Evolutionary conservation across 306 rosid genomes (phyloP), one percentile per base, ranked within the genome.

Genomic region (Cucumis melo): DNA sequence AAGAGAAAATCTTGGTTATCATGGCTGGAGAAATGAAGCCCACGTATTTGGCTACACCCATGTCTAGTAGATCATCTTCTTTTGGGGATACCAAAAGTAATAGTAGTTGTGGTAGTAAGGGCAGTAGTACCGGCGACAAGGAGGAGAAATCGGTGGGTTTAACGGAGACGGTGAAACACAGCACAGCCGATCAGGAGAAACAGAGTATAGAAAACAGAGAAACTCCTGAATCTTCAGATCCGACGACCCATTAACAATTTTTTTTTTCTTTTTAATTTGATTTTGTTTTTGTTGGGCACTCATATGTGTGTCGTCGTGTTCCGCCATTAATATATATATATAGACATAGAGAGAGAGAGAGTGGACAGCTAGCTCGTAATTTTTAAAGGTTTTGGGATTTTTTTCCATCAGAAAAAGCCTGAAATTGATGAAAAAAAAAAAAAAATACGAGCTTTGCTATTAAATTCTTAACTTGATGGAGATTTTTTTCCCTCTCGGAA

Each of bases 21-120:
- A 95, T 95, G 99, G 99, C 99, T 0, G 99, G 99, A 0, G 82
- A 95, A 60, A 89, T 79, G 4, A 90, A 86, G 44, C 98, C 99
- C 36, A 95, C 99, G 41, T 90, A 86, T 83, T 80, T 95, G 77
- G 99, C 99, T 44, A 95, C 99, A 0, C 97, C 96, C 80, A 85
- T 82, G 70, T 83, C 91, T 2, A 90, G 87, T 59, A 76, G 92
- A 66, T 79, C 96, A 0, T 90, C 92, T 12, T 95, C 96, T 21
- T 90, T 90, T 50, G 88, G 88, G 0, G 84, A 90, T 48, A 82
- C 79, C n/a, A 79, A 44, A 4, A 79, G 78, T 59, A 79, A 54
- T n/a, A 82, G 8, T 42, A 74, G 79, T 12, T n/a, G 74, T 41
- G 23, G 57, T 24, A 44, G 57, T 20, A 70, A 17, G 9, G 73